Percentiles rank a stretch among this genome's conserved stretches.
These are phyloP conservation scores for Boletus tylopilopsis DNA, from an alignment of 768 basidiomycete genomes.

Conservation along the genomic window DNA sequence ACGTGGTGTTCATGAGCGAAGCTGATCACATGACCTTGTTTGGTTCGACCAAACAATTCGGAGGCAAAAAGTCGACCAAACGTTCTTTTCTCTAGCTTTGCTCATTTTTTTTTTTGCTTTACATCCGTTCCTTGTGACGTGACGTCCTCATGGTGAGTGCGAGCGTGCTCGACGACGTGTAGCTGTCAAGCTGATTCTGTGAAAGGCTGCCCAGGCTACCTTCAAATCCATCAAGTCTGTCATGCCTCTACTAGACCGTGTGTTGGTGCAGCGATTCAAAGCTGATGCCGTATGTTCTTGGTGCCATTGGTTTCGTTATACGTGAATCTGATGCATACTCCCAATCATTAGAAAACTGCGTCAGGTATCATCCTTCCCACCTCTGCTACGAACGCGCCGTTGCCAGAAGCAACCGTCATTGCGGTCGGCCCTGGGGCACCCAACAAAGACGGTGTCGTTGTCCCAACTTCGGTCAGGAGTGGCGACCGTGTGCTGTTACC, in stretches of 20 bases:
- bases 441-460: constrained; percentile 75
- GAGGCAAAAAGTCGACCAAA: constrained; percentile 13
- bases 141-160: constrained; percentile 27
- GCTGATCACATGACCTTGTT: constrained; percentile 29
- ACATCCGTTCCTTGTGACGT: constrained; percentile 2
- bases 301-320: not conserved
- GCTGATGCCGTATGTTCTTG: constrained; percentile 75
- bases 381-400: constrained; percentile 74
- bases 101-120: constrained; percentile 24
- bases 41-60: constrained; percentile 25
- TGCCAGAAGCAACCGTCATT: constrained; percentile 97
- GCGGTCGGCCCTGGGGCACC: constrained; percentile 94
- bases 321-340: not conserved
- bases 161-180: not conserved
- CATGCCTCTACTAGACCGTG: constrained; percentile 90
- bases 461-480: constrained; percentile 74
- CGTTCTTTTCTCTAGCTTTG: constrained; percentile 22
- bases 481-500: constrained; percentile 94
- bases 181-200: not conserved
- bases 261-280: constrained; percentile 97
- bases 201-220: constrained; percentile 80
- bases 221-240: constrained; percentile 94
- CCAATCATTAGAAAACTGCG: constrained; percentile 81
- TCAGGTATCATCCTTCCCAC: constrained; percentile 94
- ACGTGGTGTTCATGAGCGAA: not conserved